These are phyloP conservation scores for Coemansia sp. DNA, from an alignment of 192 early-diverging fungal genomes.

Conservation along the genomic window DNA sequence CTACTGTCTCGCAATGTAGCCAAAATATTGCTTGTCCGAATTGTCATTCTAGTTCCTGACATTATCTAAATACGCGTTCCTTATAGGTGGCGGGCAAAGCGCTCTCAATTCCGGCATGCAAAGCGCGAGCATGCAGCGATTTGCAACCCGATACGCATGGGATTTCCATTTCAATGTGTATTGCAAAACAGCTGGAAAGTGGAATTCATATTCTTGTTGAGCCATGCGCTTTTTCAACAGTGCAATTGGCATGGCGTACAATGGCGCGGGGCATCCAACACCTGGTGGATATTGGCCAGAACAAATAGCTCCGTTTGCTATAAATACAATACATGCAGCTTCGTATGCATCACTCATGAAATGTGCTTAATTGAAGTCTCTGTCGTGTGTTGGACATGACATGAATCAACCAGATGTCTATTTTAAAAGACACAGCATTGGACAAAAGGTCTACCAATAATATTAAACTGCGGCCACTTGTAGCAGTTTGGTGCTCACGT, in stretches of 20 bases:
- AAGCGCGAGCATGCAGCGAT: constrained; percentile 1
- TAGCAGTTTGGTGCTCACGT: background rate
- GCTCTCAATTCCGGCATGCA: background rate
- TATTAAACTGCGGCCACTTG: background rate
- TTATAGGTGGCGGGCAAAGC: background rate
- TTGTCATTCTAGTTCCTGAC: background rate
- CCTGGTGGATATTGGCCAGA: background rate
- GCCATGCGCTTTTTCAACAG: background rate
- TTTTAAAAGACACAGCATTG: background rate
- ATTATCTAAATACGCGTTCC: background rate
- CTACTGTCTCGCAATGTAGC: background rate
- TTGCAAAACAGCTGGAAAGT: background rate
- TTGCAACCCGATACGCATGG: background rate
- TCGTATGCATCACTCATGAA: background rate
- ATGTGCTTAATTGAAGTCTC: background rate
- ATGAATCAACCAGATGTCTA: background rate
- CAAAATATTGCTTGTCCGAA: background rate
- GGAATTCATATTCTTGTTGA: background rate
- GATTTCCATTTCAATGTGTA: constrained; percentile 2
- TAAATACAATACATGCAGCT: background rate
- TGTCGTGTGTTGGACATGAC: background rate
- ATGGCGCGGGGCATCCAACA: background rate
- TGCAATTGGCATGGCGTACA: background rate
- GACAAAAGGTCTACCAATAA: background rate
- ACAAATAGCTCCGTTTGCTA: background rate